These are phyloP conservation scores for Astrocystis sublimbata DNA, from an alignment of 495 filamentous ascomycete species.

Conservation along the genomic window DNA sequence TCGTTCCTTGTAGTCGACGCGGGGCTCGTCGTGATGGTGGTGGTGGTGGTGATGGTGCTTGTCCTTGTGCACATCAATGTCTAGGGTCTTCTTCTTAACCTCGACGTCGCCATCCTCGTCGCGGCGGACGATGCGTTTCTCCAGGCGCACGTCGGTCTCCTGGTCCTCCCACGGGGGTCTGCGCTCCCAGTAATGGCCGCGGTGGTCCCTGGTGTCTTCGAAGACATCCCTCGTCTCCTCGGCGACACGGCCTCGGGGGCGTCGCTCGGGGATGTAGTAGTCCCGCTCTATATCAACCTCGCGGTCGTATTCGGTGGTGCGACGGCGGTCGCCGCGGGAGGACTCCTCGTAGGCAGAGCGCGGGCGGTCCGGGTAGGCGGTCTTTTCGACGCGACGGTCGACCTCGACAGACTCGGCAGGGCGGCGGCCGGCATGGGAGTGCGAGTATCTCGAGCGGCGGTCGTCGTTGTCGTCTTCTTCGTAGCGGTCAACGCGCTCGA, in stretches of 20 bases:
- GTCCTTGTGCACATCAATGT: constrained; percentile 30
- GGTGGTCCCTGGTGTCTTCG: constrained; percentile 34
- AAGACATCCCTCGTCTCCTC: constrained; percentile 43
- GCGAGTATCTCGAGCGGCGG: constrained; percentile 45
- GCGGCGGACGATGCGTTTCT: constrained; percentile 45
- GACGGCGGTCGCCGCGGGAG: constrained; percentile 50
- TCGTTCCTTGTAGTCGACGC: constrained; percentile 38
- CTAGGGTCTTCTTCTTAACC: constrained; percentile 29
- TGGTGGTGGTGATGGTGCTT: constrained; percentile 42
- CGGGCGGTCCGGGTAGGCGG: constrained; percentile 47
- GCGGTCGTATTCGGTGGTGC: constrained; percentile 54
- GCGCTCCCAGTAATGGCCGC: constrained; percentile 46
- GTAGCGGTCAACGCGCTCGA: constrained; percentile 46
- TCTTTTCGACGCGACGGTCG: constrained; percentile 48
- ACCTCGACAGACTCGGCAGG: constrained; percentile 46
- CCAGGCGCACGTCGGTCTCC: constrained; percentile 44
- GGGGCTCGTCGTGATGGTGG: constrained; percentile 28
- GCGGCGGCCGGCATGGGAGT: constrained; percentile 33
- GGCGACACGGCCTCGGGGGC: constrained; percentile 34
- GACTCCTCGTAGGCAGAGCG: constrained; percentile 47
- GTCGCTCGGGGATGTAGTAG: constrained; percentile 32
- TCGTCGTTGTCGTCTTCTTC: constrained; percentile 56
- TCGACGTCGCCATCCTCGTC: constrained; percentile 33
- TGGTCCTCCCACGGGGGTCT: constrained; percentile 42
- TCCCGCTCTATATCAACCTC: constrained; percentile 47